These are phyloP conservation scores for Aureobasidium lini DNA, from an alignment of 2,329 filamentous ascomycete genomes.

Conservation along the genomic window DNA sequence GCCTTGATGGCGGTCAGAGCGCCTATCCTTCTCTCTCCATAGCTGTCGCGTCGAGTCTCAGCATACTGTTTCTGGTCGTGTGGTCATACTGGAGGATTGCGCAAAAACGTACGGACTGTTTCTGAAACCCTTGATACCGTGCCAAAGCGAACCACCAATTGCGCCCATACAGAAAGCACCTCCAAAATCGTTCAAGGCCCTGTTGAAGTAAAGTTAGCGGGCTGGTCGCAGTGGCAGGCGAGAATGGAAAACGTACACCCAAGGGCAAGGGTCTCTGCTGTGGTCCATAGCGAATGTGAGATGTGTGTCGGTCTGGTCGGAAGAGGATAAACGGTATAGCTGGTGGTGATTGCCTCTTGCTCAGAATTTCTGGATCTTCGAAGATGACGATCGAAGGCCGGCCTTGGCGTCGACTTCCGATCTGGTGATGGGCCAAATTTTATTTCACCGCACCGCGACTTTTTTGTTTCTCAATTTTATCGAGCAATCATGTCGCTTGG, in stretches of 20 bases:
- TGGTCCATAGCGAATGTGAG: slow-evolving; percentile 60
- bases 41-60: neutral
- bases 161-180: slow-evolving; percentile 70
- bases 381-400: neutral
- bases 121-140: slow-evolving; percentile 72
- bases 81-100: neutral
- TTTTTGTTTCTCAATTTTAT: neutral
- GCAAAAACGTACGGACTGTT: slow-evolving; percentile 45
- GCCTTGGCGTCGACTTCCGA: neutral
- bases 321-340: neutral
- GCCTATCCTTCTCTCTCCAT: slow-evolving; percentile 86
- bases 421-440: neutral
- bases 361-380: neutral
- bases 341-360: neutral
- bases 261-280: slow-evolving; percentile 92
- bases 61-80: neutral
- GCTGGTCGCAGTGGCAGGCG: too few relatives aligned
- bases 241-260: slow-evolving; percentile 33
- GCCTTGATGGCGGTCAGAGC: slow-evolving; percentile 95
- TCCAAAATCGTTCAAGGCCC: slow-evolving; percentile 88
- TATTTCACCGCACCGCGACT: neutral
- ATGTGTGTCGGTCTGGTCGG: neutral
- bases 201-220: neutral
- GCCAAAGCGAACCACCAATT: slow-evolving; percentile 65
- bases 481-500: slow-evolving; percentile 19